These are phyloP conservation scores for Chlorophyllum brunneum DNA, from an alignment of 768 basidiomycete species.

Conservation along the genomic window DNA sequence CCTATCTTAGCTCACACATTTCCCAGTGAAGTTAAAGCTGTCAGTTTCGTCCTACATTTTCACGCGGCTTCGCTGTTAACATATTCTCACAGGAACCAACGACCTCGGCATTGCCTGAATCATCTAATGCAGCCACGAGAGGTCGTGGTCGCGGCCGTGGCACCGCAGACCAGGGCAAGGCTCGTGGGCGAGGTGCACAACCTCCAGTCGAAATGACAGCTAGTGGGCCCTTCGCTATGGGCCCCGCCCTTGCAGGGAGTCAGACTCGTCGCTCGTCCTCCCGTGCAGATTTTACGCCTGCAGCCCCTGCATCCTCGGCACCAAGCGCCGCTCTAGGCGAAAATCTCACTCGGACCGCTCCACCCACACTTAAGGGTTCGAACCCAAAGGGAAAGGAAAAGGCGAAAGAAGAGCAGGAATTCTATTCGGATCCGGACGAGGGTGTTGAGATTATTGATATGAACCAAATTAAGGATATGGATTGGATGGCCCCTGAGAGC, in stretches of 20 bases:
- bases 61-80: conserved; percentile 7
- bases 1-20: conserved; percentile 1
- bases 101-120: conserved; percentile 25
- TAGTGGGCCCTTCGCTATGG: conserved; percentile 86
- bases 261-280: conserved; percentile 44
- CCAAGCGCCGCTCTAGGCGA: conserved; percentile 39
- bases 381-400: conserved; percentile 22
- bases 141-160: conserved; percentile 46
- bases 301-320: conserved; percentile 33
- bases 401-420: conserved; percentile 40
- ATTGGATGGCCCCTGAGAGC: conserved; percentile 87
- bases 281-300: conserved; percentile 54
- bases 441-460: conserved; percentile 87
- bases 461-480: conserved; percentile 71
- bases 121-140: conserved; percentile 34
- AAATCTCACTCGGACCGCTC: conserved; percentile 45
- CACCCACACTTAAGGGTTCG: conserved; percentile 35
- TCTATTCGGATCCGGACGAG: conserved; percentile 84
- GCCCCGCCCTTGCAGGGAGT: conserved; percentile 65
- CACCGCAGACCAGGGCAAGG: conserved; percentile 46
- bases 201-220: conserved; percentile 73
- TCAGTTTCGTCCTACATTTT: conserved; percentile 26
- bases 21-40: conserved; percentile 61
- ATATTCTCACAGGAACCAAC: conserved; percentile 42
- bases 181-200: conserved; percentile 47